These are phyloP conservation scores for Zostera marina DNA, from an alignment of 116 monocot species.

Conservation along the genomic window DNA sequence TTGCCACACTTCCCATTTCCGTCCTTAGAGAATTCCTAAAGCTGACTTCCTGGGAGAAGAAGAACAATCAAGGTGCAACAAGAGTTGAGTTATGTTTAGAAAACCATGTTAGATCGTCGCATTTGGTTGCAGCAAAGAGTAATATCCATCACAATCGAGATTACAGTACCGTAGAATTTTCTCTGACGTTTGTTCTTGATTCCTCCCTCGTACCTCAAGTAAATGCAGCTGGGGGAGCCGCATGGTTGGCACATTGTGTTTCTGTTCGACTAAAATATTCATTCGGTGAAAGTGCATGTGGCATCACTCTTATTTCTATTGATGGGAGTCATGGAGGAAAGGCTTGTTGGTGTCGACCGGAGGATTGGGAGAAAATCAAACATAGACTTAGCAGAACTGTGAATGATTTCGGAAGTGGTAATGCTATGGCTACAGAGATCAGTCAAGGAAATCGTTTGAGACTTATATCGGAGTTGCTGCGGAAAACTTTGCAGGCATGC, in stretches of 20 bases:
- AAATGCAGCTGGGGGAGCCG: slow-evolving; percentile 93
- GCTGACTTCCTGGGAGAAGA: slow-evolving; percentile 89
- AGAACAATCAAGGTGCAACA: slow-evolving; percentile 52
- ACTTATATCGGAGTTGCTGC: slow-evolving; percentile 57
- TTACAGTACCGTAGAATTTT: slow-evolving; percentile 64
- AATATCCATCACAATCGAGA: slow-evolving; percentile 78
- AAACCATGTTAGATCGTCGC: slow-evolving; percentile 50
- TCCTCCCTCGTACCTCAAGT: slow-evolving; percentile 70
- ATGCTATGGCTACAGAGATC: slow-evolving; percentile 21
- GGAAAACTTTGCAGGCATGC: slow-evolving; percentile 41
- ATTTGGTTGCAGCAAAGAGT: slow-evolving; percentile 41
- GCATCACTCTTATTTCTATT: slow-evolving; percentile 56
- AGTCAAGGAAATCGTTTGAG: slow-evolving; percentile 57
- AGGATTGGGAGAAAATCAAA: slow-evolving; percentile 95
- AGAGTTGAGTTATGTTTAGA: slow-evolving; percentile 84
- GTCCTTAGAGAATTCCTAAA: slow-evolving; percentile 85
- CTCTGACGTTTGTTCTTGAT: slow-evolving; percentile 86
- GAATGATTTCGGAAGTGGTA: slow-evolving; percentile 42
- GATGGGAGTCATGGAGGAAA: slow-evolving; percentile 93
- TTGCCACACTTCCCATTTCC: slow-evolving; percentile 78
- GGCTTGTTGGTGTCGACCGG: slow-evolving; percentile 63
- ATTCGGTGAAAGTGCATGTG: slow-evolving; percentile 56
- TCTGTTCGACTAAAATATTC: slow-evolving; percentile 61
- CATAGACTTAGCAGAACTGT: slow-evolving; percentile 56
- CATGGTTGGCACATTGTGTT: slow-evolving; percentile 91